Base-by-base conservation (phyloP, 257 asterid genomes). In the Solanum clarkiae region DNA sequence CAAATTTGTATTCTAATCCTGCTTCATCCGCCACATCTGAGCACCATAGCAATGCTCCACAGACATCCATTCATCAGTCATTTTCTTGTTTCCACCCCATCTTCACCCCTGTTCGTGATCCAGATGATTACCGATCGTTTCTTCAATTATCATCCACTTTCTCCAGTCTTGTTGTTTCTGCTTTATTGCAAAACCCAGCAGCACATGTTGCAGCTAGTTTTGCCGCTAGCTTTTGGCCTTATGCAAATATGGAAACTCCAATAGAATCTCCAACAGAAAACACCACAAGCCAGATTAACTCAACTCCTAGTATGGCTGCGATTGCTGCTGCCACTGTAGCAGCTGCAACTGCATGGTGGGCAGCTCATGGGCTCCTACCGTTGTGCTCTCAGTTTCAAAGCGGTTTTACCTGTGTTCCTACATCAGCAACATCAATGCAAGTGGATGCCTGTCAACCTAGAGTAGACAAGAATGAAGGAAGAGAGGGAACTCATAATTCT, bases 321-420 rank as follows among this genome's bases (percentile, higher is more conserved):
- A 88, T 96, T 89, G 98, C 98, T 84, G 94, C 97, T 70, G 99
- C 98, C 69, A 96, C 99, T 14, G 98, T 95, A 82, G 97, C 99
- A 55, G 98, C 98, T 81, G 99, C 99, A 84, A 92, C 97, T 57
- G 93, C 99, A 65, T 96, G 99, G 99, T 96, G 99, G 99, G 92
- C 98, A 7, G 97, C 98, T 85, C 93, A 95, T 86, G 98, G 99
- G 65, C 91, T 96, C 84, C 93, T 96, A 84, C 99, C 99, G 72
- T 80, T 93, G 84, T 95, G 95, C 88, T 88, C 95, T 88, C 99
- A 97, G 11, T 88, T 90, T 90, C 93, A 91, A 75, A 91, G 93
- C 86, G 92, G 93, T 80, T 91, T 93, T 84, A 89, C 92, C 84
- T 87, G 88, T 81, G 88, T 91, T 87, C 92, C 98, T 60, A 85